Base-by-base conservation (phyloP, 768 basidiomycete genomes). In the Kwoniella mangroviensis region DNA sequence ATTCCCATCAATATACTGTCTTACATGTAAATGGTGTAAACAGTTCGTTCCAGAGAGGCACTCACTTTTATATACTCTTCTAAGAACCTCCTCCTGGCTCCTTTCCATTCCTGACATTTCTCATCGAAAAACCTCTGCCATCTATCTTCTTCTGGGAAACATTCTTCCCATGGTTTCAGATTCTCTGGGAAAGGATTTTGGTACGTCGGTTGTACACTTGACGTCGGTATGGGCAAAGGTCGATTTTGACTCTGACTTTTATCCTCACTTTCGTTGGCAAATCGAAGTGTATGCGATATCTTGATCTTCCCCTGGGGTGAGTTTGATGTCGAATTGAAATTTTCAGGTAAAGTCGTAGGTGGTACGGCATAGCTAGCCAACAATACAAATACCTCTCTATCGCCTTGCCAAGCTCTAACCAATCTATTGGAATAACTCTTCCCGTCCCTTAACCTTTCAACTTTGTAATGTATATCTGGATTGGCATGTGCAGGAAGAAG, bases 401-500 rank as follows among this genome's bases (percentile, higher is more conserved):
- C 77, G 2, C 64, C 62, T 68, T 84, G 83, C n/a, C 70, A 69
- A 21, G 80, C 83, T 58, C 71, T 73, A 56, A 84, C 81, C 10
- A 78, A 60, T 56, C 81, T 60, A 28, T 68, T 79, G 28, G 77
- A 66, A 53, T 77, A 76, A 34, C 71, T 74, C 64, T 76, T 71
- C 26, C 83, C 83, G 52, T 81, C 78, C 40, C 83, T 72, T 3
- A 84, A 71, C 7, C 73, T 67, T 52, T 82, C 80, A 13, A 83
- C 81, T 5, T 60, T 55, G 59, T 79, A 82, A 26, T 75, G 68
- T 45, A 84, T 81, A 17, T 77, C 73, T 2, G 75, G 69, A 17
- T 45, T 45, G 3, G 75, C 59, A 11, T 69, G 53, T 3, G 78
- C 80, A 55, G 82, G 79, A 10, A 80, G 63, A 17, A 83, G 66